Evolutionary conservation across 2,329 filamentous ascomycete species (phyloP), one percentile per base, ranked within the genome.

Genomic region (Botryotinia calthae): DNA sequence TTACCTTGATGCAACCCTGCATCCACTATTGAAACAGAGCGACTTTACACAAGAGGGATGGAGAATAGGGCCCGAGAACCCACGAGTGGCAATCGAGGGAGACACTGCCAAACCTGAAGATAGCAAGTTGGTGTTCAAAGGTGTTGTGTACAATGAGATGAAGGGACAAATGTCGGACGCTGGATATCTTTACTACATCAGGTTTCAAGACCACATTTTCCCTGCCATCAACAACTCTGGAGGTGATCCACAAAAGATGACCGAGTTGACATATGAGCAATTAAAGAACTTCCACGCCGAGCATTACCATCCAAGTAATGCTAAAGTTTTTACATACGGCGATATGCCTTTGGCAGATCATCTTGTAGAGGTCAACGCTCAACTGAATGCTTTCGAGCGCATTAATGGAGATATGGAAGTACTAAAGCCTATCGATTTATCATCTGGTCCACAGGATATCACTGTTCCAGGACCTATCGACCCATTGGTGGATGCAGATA

Each of bases 61-160:
- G 96, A 90, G 96, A 66, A 90, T 99, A 76, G 96, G 96, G 0
- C 96, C 96, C 0, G 94, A 97, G 83, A 96, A 98, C 81, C 93
- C 91, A 1, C 85, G 77, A 64, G 79, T 87, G 71, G 84, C 85
- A 44, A 82, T 81, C 37, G 79, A 81, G 76, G 76, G 84, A 72
- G 76, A 84, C 74, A 83, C 78, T 78, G 84, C 75, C 74, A 86
- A 82, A 75, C 81, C 79, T 82, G 76, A 90, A 72, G 88, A 90
- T 80, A 89, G 90, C 81, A 89, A 89, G 75, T 84, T 97, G 58
- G 93, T 97, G 0, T 98, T 98, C 86, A 98, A 98, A 84, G 95
- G 95, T 40, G 96, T 98, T 1, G 95, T 98, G 0, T 98, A 98
- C 84, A 99, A 99, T 79, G 96, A 99, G 84, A 99, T 99, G 96